phyloP scores from a whole-genome alignment of 129 eudicot genomes.

The Pseudognaphalium luteoalbum region DNA sequence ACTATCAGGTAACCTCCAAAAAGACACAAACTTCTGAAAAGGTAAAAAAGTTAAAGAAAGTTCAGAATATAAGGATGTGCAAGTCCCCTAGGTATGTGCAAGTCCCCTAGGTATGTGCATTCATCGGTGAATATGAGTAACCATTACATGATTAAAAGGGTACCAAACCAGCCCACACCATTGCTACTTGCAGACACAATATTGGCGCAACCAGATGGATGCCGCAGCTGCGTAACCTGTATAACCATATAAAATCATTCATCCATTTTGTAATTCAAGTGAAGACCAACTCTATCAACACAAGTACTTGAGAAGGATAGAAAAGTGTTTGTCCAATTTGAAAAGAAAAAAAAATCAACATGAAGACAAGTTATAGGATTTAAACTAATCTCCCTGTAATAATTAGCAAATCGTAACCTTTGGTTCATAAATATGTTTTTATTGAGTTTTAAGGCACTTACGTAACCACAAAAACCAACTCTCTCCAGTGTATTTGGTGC shows the following conservation, averaged over 20 bases:
- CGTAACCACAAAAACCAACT: slow-evolving; percentile 58
- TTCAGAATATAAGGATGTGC: not conserved
- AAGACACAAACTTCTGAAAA: slow-evolving; percentile 54
- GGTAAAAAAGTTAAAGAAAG: slow-evolving; percentile 1
- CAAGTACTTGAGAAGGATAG: not conserved
- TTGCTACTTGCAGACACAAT: slow-evolving; percentile 43
- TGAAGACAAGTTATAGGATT: not conserved
- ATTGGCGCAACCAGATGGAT: slow-evolving; percentile 80
- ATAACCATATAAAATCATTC: not conserved
- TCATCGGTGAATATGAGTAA: not conserved
- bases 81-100: not conserved
- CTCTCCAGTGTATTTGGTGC: slow-evolving; percentile 52
- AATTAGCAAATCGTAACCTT: not conserved
- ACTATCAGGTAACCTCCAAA: slow-evolving; percentile 64
- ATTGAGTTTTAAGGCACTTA: slow-evolving; percentile 39
- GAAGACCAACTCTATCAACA: not conserved
- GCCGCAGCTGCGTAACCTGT: slow-evolving; percentile 65
- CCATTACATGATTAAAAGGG: slow-evolving; percentile 53
- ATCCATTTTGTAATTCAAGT: not conserved
- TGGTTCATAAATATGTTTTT: not conserved
- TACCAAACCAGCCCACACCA: slow-evolving; percentile 74
- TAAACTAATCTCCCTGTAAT: not conserved
- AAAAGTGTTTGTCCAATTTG: not conserved
- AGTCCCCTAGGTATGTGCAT: not conserved
- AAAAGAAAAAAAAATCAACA: not conserved